Evolutionary conservation across 1,284 basidiomycete genomes (phyloP).

Genomic region (Pascua sp.): DNA sequence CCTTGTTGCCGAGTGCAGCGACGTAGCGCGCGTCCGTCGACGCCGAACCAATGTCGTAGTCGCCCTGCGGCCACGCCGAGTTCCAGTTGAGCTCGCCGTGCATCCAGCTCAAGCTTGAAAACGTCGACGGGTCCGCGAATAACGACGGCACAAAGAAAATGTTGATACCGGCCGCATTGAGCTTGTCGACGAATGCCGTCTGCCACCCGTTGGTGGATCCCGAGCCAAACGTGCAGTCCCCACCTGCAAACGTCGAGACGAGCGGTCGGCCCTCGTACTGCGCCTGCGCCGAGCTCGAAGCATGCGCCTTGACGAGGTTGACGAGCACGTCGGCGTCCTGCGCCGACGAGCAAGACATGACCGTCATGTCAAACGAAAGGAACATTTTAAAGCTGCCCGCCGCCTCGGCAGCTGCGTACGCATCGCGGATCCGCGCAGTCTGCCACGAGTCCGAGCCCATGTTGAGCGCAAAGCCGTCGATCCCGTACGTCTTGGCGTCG

Average conservation of each 20-base stretch:
- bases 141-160: conserved; percentile 48
- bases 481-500: conserved; percentile 45
- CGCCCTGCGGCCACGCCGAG: conserved; percentile 49
- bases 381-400: conserved; percentile 65
- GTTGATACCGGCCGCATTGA: conserved; percentile 15
- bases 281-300: conserved; percentile 63
- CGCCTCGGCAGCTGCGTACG: conserved; percentile 56
- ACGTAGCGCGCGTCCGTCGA: conserved; percentile 32
- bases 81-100: conserved; percentile 53
- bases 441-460: conserved; percentile 67
- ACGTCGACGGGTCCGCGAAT: conserved; percentile 38
- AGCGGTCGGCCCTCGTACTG: conserved; percentile 58
- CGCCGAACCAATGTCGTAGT: conserved; percentile 25
- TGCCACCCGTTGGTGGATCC: conserved; percentile 32
- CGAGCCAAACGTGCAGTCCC: conserved; percentile 67
- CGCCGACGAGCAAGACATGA: conserved; percentile 56
- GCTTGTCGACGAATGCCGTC: conserved; percentile 17
- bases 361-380: conserved; percentile 51
- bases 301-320: conserved; percentile 59
- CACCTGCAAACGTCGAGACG: conserved; percentile 73
- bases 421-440: conserved; percentile 59
- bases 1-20: conserved; percentile 30
- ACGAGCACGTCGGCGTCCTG: conserved; percentile 58
- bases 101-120: conserved; percentile 33
- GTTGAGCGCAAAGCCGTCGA: conserved; percentile 65